These are phyloP conservation scores for Tremellales sp. DNA, from an alignment of 1,284 basidiomycete genomes.

Conservation along the genomic window DNA sequence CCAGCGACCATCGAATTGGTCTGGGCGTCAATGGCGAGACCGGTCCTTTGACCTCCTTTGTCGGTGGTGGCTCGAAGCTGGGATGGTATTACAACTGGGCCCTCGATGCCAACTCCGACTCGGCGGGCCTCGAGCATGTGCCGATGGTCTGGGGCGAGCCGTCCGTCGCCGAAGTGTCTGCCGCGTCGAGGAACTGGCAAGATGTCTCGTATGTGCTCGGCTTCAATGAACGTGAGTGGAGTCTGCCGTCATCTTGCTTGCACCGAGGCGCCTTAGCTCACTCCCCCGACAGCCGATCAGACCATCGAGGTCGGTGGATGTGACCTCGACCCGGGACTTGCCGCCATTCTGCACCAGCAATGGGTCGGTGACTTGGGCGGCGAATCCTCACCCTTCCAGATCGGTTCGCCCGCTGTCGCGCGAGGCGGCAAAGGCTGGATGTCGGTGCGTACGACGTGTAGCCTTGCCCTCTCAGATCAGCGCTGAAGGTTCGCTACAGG, in stretches of 20 bases:
- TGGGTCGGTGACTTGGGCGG: slow-evolving; percentile 22
- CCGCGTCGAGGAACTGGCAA: slow-evolving; percentile 6
- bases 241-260: neutral
- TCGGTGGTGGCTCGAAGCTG: slow-evolving; percentile 1
- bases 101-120: slow-evolving; percentile 1
- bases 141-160: slow-evolving; percentile 14
- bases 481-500: slow-evolving; percentile 5
- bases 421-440: slow-evolving; percentile 33
- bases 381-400: slow-evolving; percentile 20
- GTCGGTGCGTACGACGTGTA: slow-evolving; percentile 15
- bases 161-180: slow-evolving; percentile 9
- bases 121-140: slow-evolving; percentile 9
- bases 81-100: slow-evolving; percentile 16
- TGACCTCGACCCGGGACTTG: too few relatives aligned
- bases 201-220: slow-evolving; percentile 21
- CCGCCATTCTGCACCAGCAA: slow-evolving; percentile 24
- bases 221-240: slow-evolving; percentile 37
- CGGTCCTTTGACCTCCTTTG: neutral
- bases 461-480: neutral
- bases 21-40: neutral
- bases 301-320: too few relatives aligned
- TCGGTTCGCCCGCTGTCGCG: slow-evolving; percentile 34
- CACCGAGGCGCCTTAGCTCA: neutral
- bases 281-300: too few relatives aligned
- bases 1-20: neutral